phyloP scores from a whole-genome alignment of 805 yeast genomes.

The Zygosaccharomyces bailii region DNA sequence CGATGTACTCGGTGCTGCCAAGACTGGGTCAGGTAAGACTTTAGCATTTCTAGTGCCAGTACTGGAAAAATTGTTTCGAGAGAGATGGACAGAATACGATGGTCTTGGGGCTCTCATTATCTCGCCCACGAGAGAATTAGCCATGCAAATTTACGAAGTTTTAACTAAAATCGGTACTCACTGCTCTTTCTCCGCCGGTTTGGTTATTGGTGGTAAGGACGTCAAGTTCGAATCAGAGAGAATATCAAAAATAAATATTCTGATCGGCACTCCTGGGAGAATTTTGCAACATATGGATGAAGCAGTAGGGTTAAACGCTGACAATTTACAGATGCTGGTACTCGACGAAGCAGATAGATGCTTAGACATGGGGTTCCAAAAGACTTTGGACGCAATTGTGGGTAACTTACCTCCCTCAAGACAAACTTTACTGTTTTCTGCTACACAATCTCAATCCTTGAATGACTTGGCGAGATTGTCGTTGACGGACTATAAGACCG shows the following conservation, averaged over 20 bases:
- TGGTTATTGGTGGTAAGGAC: constrained; percentile 92
- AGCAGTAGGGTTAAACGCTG: constrained; percentile 71
- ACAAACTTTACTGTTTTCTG: constrained; percentile 82
- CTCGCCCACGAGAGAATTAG: constrained; percentile 90
- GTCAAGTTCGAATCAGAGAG: constrained; percentile 78
- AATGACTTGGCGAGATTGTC: constrained; percentile 76
- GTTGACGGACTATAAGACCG: constrained; percentile 40
- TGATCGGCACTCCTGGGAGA: constrained; percentile 91
- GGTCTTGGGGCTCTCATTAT: constrained; percentile 86
- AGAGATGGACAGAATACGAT: constrained; percentile 75
- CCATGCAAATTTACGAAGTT: constrained; percentile 87
- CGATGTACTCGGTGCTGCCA: constrained; percentile 84
- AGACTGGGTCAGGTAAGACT: constrained; percentile 84
- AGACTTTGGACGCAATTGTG: constrained; percentile 75
- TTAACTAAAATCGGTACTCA: constrained; percentile 73
- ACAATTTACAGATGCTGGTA: constrained; percentile 73
- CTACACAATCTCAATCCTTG: constrained; percentile 83
- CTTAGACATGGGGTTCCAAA: constrained; percentile 88
- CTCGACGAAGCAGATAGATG: constrained; percentile 92
- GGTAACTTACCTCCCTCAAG: constrained; percentile 73
- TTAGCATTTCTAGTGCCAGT: constrained; percentile 81
- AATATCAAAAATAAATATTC: constrained; percentile 70
- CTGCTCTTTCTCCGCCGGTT: constrained; percentile 78
- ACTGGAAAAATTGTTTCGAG: constrained; percentile 62
- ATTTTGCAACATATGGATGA: constrained; percentile 88